Evolutionary conservation across 352 stramenopile species (phyloP).

Genomic region (Globisporangium camurandrum): DNA sequence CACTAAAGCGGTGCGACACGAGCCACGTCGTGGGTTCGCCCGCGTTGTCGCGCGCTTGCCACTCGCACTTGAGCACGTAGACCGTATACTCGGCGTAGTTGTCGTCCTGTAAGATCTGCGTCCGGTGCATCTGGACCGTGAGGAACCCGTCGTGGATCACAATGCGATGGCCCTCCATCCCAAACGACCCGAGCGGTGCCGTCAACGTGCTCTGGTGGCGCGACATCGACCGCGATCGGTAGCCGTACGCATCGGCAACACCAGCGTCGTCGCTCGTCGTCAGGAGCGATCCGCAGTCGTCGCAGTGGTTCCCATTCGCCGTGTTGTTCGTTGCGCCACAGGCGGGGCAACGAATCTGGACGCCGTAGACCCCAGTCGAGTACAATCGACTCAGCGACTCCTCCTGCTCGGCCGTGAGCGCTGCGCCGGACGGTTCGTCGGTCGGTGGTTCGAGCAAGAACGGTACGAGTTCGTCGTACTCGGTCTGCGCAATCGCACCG

Average conservation of each 20-base stretch:
- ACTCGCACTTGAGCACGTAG: constrained; percentile 82
- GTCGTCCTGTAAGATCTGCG: constrained; percentile 82
- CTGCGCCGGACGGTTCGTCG: constrained; percentile 48
- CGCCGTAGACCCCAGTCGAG: constrained; percentile 65
- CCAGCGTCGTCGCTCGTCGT: constrained; percentile 64
- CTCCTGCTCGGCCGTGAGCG: constrained; percentile 70
- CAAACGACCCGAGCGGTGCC: constrained; percentile 66
- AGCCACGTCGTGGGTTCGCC: constrained; percentile 50
- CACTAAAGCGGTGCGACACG: constrained; percentile 64
- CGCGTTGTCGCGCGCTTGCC: constrained; percentile 59
- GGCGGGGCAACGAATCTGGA: constrained; percentile 82
- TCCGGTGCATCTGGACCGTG: constrained; percentile 79
- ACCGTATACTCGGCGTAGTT: constrained; percentile 88
- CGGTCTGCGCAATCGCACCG: constrained; percentile 70
- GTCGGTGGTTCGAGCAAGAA: constrained; percentile 72
- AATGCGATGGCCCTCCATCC: constrained; percentile 67
- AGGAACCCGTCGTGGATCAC: constrained; percentile 85
- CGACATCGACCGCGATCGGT: constrained; percentile 49
- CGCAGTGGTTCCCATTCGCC: constrained; percentile 82
- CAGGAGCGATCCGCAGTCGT: constrained; percentile 77
- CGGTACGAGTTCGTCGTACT: constrained; percentile 86
- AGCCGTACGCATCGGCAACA: constrained; percentile 43
- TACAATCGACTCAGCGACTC: constrained; percentile 79
- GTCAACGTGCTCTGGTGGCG: constrained; percentile 56
- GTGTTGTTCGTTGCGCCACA: constrained; percentile 86